Base-by-base conservation (phyloP, 371 early-diverging fungal species). In the Zancudomyces culisetae region DNA sequence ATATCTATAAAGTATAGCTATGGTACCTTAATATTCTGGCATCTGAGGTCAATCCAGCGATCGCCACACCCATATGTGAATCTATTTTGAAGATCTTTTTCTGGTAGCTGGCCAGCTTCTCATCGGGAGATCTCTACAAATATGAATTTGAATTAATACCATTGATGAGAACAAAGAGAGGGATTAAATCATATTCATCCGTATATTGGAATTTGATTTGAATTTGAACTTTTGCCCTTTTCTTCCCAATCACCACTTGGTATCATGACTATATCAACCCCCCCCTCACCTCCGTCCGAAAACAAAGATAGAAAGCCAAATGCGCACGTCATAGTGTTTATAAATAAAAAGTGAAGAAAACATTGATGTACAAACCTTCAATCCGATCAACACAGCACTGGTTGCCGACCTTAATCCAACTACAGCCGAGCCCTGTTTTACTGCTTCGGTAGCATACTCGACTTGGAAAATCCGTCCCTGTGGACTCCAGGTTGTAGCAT, bases 381-480 rank as follows among this genome's bases (percentile, higher is more conserved):
- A 70, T 3, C 80, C 91, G 13, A 91, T 72, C n/a, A 97, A 68
- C 21, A 95, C 83, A 1, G 81, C 90, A 61, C 88, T 82, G 42
- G 79, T 80, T 41, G 83, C 83, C 41, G 86, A 87, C 55, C 83
- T 77, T 46, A 94, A 60, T 15, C 96, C 97, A 45, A 98, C 93
- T 35, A 85, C 87, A 10, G 95, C 95, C 3, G 95, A 91, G 29
- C 98, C 98, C 65, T 96, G 96, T 70, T 98, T 96, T 42, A 98
- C 97, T 28, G 98, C 98, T 74, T 98, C 97, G 55, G 92, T 85
- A 23, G 98, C 97, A 66, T 98, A 98, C 69, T 98, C 98, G 43
- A 98, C 79, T 71, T 98, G 98, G 75, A 90, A 90, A 54, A 98
- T 78, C 55, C 98, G 87, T 45, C 98, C 96, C 71, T 94, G 93